Evolutionary conservation across 2,329 filamentous ascomycete genomes (phyloP), one percentile per base, ranked within the genome.

Genomic region (Metarhizium robertsii): DNA sequence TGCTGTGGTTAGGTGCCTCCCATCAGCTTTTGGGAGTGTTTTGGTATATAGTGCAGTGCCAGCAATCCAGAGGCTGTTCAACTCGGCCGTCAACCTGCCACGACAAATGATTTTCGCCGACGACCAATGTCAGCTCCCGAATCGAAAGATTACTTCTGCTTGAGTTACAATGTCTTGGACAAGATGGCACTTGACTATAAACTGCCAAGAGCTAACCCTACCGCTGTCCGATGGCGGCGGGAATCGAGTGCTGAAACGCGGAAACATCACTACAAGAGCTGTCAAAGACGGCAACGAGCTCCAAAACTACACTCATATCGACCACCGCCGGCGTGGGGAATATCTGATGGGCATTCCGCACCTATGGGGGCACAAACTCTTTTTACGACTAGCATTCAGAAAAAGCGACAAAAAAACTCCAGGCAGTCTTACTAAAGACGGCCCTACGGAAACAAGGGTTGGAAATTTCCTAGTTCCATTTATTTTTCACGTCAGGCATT

Each of bases 1-100:
- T 97, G 92, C 83, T 97, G 92, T 75, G 90, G 90, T 81, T 83
- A 78, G 76, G 70, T 58, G 56, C 56, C 57, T 55, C 55, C 53
- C 36, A 52, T 60, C 48, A 20, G 52, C 60, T 58, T 62, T 61
- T 60, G 62, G 63, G 62, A 65, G 60, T 68, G 63, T 62, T 65
- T 61, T 61, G 62, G 58, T 62, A 60, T 64, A 55, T 61, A 64
- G 61, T 66, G 65, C 60, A 64, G 63, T 56, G 61, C 61, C 60
- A 60, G 61, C 55, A 58, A 57, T 58, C 60, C 61, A 57, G 54
- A 57, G 57, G 58, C 61, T 52, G 43, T 60, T 29, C 14, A 38
- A 25, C 30, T 29, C 30, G 45, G 55, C 20, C 34, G 11, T 32
- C 29, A 40, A 42, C 43, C 14, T 48, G 20, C 6, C 40, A 51